Percentiles rank a stretch among this genome's conserved stretches.
phyloP scores from a whole-genome alignment of 495 filamentous ascomycete species.

The Penicilliopsis zonata region DNA sequence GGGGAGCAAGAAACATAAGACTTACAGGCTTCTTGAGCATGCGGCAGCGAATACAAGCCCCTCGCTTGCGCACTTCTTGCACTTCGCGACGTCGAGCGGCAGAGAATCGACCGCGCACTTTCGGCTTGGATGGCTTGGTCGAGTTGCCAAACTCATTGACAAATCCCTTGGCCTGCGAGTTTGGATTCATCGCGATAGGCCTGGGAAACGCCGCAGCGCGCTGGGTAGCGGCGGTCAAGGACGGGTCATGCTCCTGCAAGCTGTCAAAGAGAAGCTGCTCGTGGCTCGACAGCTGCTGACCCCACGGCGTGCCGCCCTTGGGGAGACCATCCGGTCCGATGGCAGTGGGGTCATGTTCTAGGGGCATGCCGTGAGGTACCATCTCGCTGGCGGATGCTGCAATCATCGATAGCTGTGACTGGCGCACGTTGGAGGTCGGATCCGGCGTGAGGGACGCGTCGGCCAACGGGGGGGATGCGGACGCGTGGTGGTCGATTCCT shows the following conservation, averaged over 20 bases:
- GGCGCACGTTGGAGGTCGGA: slow-evolving; percentile 26
- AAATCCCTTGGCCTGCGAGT: slow-evolving; percentile 42
- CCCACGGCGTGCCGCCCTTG: slow-evolving; percentile 23
- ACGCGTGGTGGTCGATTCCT: slow-evolving; percentile 19
- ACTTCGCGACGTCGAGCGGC: slow-evolving; percentile 62
- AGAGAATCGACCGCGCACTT: slow-evolving; percentile 57
- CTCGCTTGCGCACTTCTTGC: slow-evolving; percentile 65
- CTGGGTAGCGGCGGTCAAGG: slow-evolving; percentile 32
- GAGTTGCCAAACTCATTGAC: slow-evolving; percentile 44
- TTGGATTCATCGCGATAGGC: slow-evolving; percentile 44
- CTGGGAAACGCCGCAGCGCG: slow-evolving; percentile 36
- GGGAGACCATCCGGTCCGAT: slow-evolving; percentile 18
- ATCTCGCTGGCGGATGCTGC: slow-evolving; percentile 38
- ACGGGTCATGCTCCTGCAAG: slow-evolving; percentile 32
- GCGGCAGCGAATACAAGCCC: slow-evolving; percentile 76
- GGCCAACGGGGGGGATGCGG: slow-evolving; percentile 28
- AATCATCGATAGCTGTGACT: slow-evolving; percentile 37
- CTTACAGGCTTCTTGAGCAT: slow-evolving; percentile 71
- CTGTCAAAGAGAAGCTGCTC: slow-evolving; percentile 37
- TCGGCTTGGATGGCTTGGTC: slow-evolving; percentile 39
- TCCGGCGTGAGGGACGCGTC: slow-evolving; percentile 28
- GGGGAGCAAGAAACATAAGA: background rate
- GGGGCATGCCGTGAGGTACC: slow-evolving; percentile 30
- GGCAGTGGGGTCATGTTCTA: slow-evolving; percentile 20
- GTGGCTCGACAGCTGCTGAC: slow-evolving; percentile 28